These are phyloP conservation scores for Xerocomus nothofagi DNA, from an alignment of 1,284 basidiomycete genomes.

Conservation along the genomic window DNA sequence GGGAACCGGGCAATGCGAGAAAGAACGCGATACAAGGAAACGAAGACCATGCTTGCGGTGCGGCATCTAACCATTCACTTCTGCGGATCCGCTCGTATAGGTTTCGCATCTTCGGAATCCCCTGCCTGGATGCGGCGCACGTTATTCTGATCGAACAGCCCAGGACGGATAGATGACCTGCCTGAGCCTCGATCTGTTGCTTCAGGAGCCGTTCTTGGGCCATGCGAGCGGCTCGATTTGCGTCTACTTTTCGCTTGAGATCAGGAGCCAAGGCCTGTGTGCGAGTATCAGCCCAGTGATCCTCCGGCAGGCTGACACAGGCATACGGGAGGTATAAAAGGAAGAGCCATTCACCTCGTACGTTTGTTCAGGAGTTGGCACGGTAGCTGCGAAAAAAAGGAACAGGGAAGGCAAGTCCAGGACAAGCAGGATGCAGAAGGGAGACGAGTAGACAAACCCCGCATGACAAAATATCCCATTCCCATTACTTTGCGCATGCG, in stretches of 20 bases:
- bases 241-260: slow-evolving; percentile 64
- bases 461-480: slow-evolving; percentile 64
- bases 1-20: not conserved
- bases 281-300: slow-evolving; percentile 2
- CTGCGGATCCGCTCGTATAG: slow-evolving; percentile 47
- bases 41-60: not conserved
- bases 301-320: not conserved
- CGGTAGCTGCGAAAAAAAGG: slow-evolving; percentile 47
- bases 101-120: slow-evolving; percentile 51
- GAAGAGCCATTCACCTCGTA: slow-evolving; percentile 34
- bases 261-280: slow-evolving; percentile 66
- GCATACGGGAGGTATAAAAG: not conserved
- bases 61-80: slow-evolving; percentile 13
- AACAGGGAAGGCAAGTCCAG: slow-evolving; percentile 1
- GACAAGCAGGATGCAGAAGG: not conserved
- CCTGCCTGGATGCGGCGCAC: slow-evolving; percentile 19
- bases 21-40: slow-evolving; percentile 3
- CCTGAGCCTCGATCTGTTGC: slow-evolving; percentile 57
- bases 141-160: slow-evolving; percentile 5
- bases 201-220: slow-evolving; percentile 55
- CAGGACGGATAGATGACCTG: slow-evolving; percentile 31
- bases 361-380: slow-evolving; percentile 46
- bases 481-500: slow-evolving; percentile 49
- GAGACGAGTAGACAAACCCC: slow-evolving; percentile 44
- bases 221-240: slow-evolving; percentile 54